A percentile compares a stretch with the other conserved stretches of the same genome.
Conservation (phyloP, 2,329 filamentous ascomycete genomes). For the Ophiognomonia clavigignenti-juglandacearum region DNA sequence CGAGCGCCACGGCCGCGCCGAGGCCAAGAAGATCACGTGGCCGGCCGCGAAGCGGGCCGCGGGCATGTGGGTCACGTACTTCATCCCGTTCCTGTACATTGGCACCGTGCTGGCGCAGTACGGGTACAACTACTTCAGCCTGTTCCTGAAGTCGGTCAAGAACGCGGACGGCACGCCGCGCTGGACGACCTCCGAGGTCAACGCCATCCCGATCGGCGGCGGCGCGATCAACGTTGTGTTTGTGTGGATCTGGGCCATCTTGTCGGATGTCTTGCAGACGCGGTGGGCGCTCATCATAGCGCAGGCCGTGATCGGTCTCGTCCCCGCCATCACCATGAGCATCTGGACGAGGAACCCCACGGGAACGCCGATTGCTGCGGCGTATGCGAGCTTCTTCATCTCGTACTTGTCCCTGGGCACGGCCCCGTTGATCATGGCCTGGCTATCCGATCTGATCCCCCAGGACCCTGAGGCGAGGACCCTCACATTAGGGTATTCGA, state of each 20-base stretch:
- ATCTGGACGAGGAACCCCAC: conserved; percentile 44
- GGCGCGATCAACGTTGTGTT: conserved; percentile 43
- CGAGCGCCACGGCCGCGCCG: conserved; percentile 37
- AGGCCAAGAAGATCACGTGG: conserved; percentile 40
- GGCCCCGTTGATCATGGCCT: conserved; percentile 46
- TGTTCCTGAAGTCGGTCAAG: conserved; percentile 36
- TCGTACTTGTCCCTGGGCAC: conserved; percentile 42
- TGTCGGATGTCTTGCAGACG: conserved; percentile 44
- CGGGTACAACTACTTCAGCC: conserved; percentile 40
- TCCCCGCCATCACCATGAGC: conserved; percentile 46
- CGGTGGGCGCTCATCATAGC: conserved; percentile 45
- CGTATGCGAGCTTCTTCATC: conserved; percentile 49
- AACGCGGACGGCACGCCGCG: conserved; percentile 34
- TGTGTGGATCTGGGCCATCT: conserved; percentile 49
- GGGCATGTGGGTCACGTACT: conserved; percentile 38
- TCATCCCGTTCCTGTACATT: conserved; percentile 39
- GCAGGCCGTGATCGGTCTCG: conserved; percentile 41
- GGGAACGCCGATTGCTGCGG: conserved; percentile 36
- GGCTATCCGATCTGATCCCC: conserved; percentile 42
- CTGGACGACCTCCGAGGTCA: conserved; percentile 40
- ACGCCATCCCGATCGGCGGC: conserved; percentile 43
- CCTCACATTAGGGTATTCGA: conserved; percentile 42
- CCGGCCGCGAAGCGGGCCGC: conserved; percentile 38
- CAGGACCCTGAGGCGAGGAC: conserved; percentile 45
- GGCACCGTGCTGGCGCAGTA: conserved; percentile 40